Conservation (phyloP, 2,329 filamentous ascomycete genomes). For the Aureobasidium pullulans region DNA sequence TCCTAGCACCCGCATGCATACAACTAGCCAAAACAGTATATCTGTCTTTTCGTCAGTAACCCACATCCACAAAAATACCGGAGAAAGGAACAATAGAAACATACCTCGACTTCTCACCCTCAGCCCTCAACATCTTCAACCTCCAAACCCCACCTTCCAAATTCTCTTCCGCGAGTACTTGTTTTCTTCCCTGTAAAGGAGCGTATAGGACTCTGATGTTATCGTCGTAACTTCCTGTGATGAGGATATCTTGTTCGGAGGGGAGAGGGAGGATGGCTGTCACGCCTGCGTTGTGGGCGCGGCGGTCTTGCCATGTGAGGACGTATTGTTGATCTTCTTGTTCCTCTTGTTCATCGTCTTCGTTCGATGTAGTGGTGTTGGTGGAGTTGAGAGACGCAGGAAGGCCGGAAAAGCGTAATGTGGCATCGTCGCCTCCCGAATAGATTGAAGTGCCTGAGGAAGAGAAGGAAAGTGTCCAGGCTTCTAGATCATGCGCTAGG, state of each 20-base stretch:
- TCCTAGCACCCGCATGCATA: conserved; percentile 78
- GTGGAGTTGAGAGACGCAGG: conserved; percentile 14
- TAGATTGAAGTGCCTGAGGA: conserved; percentile 38
- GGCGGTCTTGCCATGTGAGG: conserved; percentile 41
- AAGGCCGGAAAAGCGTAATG: conserved; percentile 32
- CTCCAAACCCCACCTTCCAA: conserved; percentile 84
- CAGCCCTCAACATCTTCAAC: conserved; percentile 52
- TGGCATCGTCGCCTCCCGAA: conserved; percentile 70
- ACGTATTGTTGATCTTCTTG: background rate
- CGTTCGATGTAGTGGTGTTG: background rate
- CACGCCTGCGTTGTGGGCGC: conserved; percentile 71
- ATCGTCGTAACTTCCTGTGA: conserved; percentile 93
- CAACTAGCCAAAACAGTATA: conserved; percentile 71
- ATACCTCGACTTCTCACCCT: background rate
- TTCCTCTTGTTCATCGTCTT: background rate
- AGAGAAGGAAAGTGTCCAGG: conserved; percentile 63
- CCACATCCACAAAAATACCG: too few species aligned
- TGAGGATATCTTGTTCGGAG: conserved; percentile 47
- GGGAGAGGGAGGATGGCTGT: conserved; percentile 72
- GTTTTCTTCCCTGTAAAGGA: conserved; percentile 33
- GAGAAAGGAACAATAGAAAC: too few species aligned
- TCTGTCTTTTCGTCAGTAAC: conserved; percentile 12
- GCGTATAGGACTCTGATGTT: conserved; percentile 59
- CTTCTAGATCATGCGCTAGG: conserved; percentile 51
- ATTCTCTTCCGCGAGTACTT: conserved; percentile 55